Base-by-base conservation (phyloP, 306 rosid genomes). In the Prinsepia uniflora region DNA sequence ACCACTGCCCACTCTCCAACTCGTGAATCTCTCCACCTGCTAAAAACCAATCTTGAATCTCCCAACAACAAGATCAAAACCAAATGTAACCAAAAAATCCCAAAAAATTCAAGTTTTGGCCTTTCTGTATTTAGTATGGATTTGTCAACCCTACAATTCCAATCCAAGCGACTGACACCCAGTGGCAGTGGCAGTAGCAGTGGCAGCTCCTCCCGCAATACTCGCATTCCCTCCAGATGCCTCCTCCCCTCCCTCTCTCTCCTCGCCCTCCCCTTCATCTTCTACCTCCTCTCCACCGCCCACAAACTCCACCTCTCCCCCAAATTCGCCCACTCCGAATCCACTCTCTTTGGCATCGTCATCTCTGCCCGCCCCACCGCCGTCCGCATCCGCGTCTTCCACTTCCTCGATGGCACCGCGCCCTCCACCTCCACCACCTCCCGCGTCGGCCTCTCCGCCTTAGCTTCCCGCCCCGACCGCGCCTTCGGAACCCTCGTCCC, bases 271-370 rank as follows among this genome's bases (percentile, higher is more conserved):
- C 85, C 88, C 11, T 81, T 81, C 80, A 53, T 84, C 73, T 81
- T 81, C 85, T 78, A 84, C 75, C 85, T 81, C 80, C 63, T 81
- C 80, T 63, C 79, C 79, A 73, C 88, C 41, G 85, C 85, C 48
- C 75, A 46, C 47, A 78, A 73, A 71, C 74, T 84, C 73, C 85
- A 84, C 78, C 14, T 44, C 52, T 72, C 88, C 49, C 24, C 85
- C 41, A 78, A 75, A 46, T 81, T 81, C 75, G 4, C 80, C n/a
- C 72, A 76, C 43, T 65, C 85, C 7, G 57, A 43, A 61, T 78
- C 88, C 48, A 20, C 79, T 36, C 68, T 76, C 78, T 84, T 68
- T 59, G 81, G 65, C 71, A 67, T 84, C 22, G 44, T 67, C 72
- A 75, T 84, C 80, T 55, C 73, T 40, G 78, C 78, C 36, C 45